Percentiles rank a stretch among this genome's conserved stretches.
These are phyloP conservation scores for Heracleum sosnowskyi DNA, from an alignment of 129 eudicot species.

Conservation along the genomic window DNA sequence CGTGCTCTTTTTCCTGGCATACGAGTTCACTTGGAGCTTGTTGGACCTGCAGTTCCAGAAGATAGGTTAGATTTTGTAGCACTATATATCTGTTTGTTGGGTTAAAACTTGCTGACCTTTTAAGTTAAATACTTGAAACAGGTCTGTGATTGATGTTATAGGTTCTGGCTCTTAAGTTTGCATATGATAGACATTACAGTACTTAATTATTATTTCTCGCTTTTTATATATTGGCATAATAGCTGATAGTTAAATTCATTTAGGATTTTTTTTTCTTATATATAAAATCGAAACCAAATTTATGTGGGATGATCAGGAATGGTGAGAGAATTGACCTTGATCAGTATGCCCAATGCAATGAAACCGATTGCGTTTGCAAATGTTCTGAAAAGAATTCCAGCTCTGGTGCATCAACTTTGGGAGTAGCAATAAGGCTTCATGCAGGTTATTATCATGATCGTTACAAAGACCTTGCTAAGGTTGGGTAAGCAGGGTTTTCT, in stretches of 20 bases:
- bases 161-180: not conserved
- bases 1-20: constrained; percentile 71
- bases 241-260: not conserved
- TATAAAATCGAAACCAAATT: not conserved
- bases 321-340: constrained; percentile 49
- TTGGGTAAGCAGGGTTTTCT: constrained; percentile 16
- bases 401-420: constrained; percentile 11
- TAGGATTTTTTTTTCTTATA: not conserved
- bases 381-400: constrained; percentile 13
- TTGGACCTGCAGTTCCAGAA: constrained; percentile 71
- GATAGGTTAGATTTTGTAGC: constrained; percentile 36
- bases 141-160: not conserved
- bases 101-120: not conserved
- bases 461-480: constrained; percentile 57
- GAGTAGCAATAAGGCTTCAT: constrained; percentile 50
- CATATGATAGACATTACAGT: not conserved
- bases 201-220: not conserved
- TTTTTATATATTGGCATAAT: not conserved
- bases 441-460: constrained; percentile 76
- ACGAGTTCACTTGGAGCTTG: constrained; percentile 48
- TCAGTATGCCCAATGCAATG: constrained; percentile 55
- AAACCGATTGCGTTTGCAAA: constrained; percentile 56
- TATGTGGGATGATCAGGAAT: constrained; percentile 39
- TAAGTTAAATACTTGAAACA: not conserved
- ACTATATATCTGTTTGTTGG: not conserved